A percentile compares a stretch with the other conserved stretches of the same genome.
These are phyloP conservation scores for Pichia nanzhaoensis DNA, from an alignment of 805 yeast genomes.

Conservation along the genomic window DNA sequence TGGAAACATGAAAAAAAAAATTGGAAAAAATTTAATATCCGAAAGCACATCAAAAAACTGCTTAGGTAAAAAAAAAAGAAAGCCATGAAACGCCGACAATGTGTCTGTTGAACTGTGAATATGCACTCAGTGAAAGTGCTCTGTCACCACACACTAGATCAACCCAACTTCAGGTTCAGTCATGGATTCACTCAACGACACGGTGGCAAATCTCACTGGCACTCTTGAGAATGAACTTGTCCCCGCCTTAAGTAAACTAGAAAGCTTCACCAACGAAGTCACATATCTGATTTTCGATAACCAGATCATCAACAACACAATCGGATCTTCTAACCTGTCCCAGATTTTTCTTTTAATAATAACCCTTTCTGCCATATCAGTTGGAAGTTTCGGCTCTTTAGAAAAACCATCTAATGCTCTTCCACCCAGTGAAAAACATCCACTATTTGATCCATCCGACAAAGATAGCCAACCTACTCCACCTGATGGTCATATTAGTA, in stretches of 20 bases:
- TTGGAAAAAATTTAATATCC: no score
- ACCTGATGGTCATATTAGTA: constrained; percentile 16
- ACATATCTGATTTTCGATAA: constrained; percentile 21
- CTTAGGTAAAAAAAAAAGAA: no score
- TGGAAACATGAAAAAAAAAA: no score
- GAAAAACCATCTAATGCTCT: constrained; percentile 27
- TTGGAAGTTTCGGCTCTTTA: constrained; percentile 33
- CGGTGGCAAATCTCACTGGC: no score
- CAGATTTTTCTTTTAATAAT: constrained; percentile 20
- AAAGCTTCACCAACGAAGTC: constrained; percentile 13
- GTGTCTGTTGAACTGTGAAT: no score
- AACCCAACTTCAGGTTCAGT: no score
- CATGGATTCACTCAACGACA: no score
- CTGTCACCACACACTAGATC: no score
- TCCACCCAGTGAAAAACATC: constrained; percentile 31
- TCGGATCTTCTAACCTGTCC: constrained; percentile 17
- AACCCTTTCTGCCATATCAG: constrained; percentile 14
- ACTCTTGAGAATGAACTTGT: not conserved
- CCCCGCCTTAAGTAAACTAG: constrained; percentile 3
- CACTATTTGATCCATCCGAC: constrained; percentile 38
- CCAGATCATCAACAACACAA: constrained; percentile 9
- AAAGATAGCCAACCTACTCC: constrained; percentile 22
- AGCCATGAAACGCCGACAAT: no score
- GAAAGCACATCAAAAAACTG: no score
- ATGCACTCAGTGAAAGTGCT: no score